Evolutionary conservation across 2,329 filamentous ascomycete genomes (phyloP), one percentile per base, ranked within the genome.

Genomic region (Phyllosticta paracitricarpa): DNA sequence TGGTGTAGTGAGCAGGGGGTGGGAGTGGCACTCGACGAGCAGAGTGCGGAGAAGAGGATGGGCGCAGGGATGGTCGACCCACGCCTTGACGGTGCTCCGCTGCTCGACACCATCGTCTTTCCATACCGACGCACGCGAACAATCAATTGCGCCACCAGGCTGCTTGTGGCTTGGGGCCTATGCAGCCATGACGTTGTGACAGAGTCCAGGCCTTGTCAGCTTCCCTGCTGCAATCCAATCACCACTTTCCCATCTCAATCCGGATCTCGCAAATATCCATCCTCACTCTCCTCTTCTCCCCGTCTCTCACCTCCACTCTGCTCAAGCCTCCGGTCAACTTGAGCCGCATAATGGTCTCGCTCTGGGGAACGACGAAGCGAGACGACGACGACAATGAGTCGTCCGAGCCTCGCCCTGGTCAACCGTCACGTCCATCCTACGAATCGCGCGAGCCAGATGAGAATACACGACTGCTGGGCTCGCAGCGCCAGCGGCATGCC

Each of bases 391-490:
- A 69, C 66, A 69, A 63, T 55, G 58, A 63, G 59, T 69, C 75
- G 25, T 66, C 54, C 65, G 61, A 63, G 64, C 66, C 28, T 30
- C 61, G 58, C 19, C 62, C 56, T 48, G 60, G 59, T 12, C 64
- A 64, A 56, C 71, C 69, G 0, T 68, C 70, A 59, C 68, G 67
- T 62, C 40, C 40, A 6, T 70, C 68, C 57, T 66, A 73, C 61
- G 67, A 69, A 40, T 52, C 66, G 63, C 68, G 70, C 56, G 79
- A 84, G 25, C 77, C 82, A 24, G 80, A 82, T 64, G 85, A 88
- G 72, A 75, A 82, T 64, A 84, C 84, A 51, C 82, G 88, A 30
- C 79, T 95, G 66, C 81, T 95, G 26, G 86, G 86, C 51, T 66
- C 68, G 19, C 66, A 71, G 26, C 70, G 72, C 48, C 87, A 86